Evolutionary conservation across 768 basidiomycete species (phyloP).

Genomic region (Amanita molliuscula): DNA sequence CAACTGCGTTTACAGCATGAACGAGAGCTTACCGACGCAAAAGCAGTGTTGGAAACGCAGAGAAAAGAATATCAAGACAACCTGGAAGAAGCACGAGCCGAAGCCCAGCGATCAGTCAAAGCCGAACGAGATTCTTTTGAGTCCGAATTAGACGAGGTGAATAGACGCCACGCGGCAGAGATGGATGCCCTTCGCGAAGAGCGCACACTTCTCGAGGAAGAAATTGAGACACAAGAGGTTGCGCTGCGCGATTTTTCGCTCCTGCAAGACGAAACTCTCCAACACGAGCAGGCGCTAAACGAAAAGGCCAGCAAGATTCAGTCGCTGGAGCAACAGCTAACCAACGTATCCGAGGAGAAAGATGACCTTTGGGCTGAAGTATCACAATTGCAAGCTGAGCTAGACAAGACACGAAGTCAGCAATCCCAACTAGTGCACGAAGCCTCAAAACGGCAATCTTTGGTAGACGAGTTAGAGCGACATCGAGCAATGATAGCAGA

Average conservation of each 20-base stretch:
- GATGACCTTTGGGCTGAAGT: conserved; percentile 35
- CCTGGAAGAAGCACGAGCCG: conserved; percentile 17
- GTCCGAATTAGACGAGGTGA: conserved; percentile 37
- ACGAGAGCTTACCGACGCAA: conserved; percentile 24
- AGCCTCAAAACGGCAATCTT: conserved; percentile 64
- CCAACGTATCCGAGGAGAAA: conserved; percentile 31
- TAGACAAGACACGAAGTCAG: conserved; percentile 46
- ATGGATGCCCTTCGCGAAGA: conserved; percentile 36
- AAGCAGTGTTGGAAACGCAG: conserved; percentile 23
- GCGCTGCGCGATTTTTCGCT: conserved; percentile 40
- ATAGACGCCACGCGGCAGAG: conserved; percentile 37
- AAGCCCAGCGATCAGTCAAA: conserved; percentile 14
- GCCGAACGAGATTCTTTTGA: conserved; percentile 39
- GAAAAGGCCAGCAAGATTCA: conserved; percentile 40
- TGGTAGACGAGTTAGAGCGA: conserved; percentile 65
- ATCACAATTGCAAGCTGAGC: conserved; percentile 44
- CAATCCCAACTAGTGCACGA: conserved; percentile 59
- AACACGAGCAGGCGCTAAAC: conserved; percentile 36
- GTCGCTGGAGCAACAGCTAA: conserved; percentile 40
- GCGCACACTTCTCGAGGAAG: conserved; percentile 38
- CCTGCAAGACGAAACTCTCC: conserved; percentile 29
- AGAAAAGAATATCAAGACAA: conserved; percentile 29
- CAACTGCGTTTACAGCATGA: conserved; percentile 32
- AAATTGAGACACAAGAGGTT: conserved; percentile 51
- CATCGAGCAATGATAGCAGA: conserved; percentile 71